Evolutionary conservation across 768 basidiomycete genomes (phyloP), one percentile per base, ranked within the genome.

Genomic region (Favolaschia claudopus): DNA sequence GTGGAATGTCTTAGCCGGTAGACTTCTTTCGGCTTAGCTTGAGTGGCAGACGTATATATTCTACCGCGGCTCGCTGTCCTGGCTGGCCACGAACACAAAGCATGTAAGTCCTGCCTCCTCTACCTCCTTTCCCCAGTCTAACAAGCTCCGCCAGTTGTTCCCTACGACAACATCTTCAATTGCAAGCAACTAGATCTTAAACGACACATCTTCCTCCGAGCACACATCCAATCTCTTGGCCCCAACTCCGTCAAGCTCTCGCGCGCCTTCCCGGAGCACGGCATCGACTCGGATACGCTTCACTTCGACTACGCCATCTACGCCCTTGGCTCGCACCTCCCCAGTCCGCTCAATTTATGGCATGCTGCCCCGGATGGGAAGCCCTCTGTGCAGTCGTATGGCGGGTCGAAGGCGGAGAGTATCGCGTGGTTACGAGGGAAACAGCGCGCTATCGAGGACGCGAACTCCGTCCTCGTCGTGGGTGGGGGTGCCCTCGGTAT

Each of bases 401-500:
- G 54, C 9, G 85, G 85, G 4, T 74, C 67, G 49, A 88, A 87
- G 68, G 20, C 66, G 0, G 82, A 82, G 55, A 81, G 80, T 0
- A 74, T 86, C 15, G 73, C 70, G 2, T 87, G 84, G 79, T 73
- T 89, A 38, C 75, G 74, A 58, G 69, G 73, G n/a, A 77, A 79
- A 52, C 88, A 89, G 65, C 67, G 69, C 29, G 69, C 74, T 4
- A 76, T 91, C 45, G 72, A 80, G 49, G 71, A 68, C 3, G 79
- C 86, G 0, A 72, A 69, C 1, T 82, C 78, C 37, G 78, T 92
- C 4, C 79, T 91, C 7, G 80, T 91, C 14, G 81, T 91, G 3
- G 90, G 91, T 2, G 89, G 88, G 12, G 90, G 91, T 1, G 87
- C 90, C 1, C 80, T 91, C 9, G 90, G 89, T 4, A 84, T 91